Percentiles rank a stretch among this genome's conserved stretches.
phyloP scores from a whole-genome alignment of 306 rosid genomes.

The Quillaja saponaria region DNA sequence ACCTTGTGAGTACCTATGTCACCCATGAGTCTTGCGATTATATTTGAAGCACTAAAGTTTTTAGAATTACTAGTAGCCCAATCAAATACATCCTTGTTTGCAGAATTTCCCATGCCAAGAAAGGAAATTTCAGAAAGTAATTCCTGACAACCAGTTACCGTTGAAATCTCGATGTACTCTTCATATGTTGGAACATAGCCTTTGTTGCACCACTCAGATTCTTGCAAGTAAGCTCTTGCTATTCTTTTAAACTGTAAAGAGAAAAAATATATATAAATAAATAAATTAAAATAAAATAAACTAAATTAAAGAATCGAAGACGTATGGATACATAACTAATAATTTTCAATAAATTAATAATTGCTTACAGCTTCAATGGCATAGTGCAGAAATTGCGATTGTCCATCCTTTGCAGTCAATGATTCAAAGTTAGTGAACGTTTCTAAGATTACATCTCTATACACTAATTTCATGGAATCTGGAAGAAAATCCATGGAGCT shows the following conservation, averaged over 20 bases:
- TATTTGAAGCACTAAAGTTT: constrained; percentile 20
- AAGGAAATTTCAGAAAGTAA: not conserved
- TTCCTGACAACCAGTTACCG: not conserved
- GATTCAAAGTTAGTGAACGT: constrained; percentile 6
- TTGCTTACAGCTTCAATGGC: constrained; percentile 15
- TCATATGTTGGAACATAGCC: constrained; percentile 38
- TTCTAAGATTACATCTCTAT: not conserved
- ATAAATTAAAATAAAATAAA: no score
- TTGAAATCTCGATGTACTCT: constrained; percentile 35
- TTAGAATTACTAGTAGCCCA: constrained; percentile 37
- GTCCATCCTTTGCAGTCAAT: not conserved
- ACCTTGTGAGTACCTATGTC: constrained; percentile 46
- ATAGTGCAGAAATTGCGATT: constrained; percentile 1
- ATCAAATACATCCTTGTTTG: constrained; percentile 34
- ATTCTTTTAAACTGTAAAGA: constrained; percentile 12
- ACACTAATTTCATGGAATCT: constrained; percentile 22
- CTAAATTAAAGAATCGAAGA: no score
- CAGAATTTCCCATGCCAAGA: constrained; percentile 22
- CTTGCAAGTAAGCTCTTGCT: constrained; percentile 27
- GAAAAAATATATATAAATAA: no score
- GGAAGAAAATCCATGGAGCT: constrained; percentile 18
- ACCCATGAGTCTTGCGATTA: constrained; percentile 25
- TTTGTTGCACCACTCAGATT: constrained; percentile 38
- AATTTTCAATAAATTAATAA: no score
- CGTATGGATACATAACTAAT: no score